phyloP scores from a whole-genome alignment of 352 stramenopile species.

The Ophiocytium majus region DNA sequence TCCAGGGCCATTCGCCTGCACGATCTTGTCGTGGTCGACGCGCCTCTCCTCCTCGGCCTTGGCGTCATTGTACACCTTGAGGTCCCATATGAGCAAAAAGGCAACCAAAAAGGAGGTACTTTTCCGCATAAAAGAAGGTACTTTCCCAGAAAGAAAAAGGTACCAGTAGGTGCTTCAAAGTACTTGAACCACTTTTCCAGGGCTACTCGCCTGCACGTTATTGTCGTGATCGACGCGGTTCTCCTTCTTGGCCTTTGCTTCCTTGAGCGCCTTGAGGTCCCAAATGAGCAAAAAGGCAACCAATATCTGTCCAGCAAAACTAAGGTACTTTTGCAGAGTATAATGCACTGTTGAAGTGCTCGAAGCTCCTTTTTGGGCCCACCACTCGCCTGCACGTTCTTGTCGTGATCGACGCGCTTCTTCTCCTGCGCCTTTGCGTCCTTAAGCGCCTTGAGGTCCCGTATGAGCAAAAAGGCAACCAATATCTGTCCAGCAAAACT shows the following conservation, averaged over 20 bases:
- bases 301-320: too few species aligned
- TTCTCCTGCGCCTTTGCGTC: conserved; percentile 41
- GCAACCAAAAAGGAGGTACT: too few species aligned
- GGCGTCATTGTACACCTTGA: conserved; percentile 28
- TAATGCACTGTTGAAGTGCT: too few species aligned
- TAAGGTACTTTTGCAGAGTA: too few species aligned
- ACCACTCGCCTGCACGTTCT: background rate
- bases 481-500: too few species aligned
- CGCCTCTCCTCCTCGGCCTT: conserved; percentile 41
- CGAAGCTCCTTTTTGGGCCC: too few species aligned
- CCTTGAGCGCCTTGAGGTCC: conserved; percentile 32
- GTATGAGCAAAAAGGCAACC: too few species aligned
- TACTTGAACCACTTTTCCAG: too few species aligned
- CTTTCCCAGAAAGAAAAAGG: too few species aligned
- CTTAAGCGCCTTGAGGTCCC: conserved; percentile 32
- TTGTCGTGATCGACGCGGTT: conserved; percentile 8
- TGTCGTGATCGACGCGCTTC: background rate
- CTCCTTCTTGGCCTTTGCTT: conserved; percentile 36
- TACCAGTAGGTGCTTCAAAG: too few species aligned
- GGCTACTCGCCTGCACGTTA: background rate
- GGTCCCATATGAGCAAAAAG: conserved; percentile 37
- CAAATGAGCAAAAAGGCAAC: too few species aligned
- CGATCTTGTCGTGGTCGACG: conserved; percentile 5
- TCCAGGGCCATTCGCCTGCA: background rate
- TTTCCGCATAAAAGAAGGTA: too few species aligned